Percentiles rank a stretch among this genome's conserved stretches.
phyloP scores from a whole-genome alignment of 1,284 basidiomycete species.

The Trametes sp. region DNA sequence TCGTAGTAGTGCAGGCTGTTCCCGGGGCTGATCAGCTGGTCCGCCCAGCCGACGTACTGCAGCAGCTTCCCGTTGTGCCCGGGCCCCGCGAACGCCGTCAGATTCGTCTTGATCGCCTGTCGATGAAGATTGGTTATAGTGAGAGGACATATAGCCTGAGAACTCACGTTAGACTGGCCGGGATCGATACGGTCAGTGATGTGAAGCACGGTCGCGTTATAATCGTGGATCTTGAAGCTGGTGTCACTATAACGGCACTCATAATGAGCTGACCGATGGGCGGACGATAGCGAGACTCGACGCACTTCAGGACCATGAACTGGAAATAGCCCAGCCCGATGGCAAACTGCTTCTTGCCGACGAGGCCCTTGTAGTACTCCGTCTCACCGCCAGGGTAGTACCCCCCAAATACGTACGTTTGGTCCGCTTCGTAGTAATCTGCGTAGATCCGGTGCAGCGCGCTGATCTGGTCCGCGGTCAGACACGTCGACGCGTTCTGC shows the following conservation, averaged over 20 bases:
- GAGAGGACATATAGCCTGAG: too few relatives aligned
- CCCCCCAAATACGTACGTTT: slow-evolving; percentile 36
- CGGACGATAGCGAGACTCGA: not conserved
- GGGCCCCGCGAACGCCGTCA: slow-evolving; percentile 38
- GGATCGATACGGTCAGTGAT: slow-evolving; percentile 33
- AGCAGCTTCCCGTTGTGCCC: slow-evolving; percentile 41
- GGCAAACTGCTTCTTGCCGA: slow-evolving; percentile 27
- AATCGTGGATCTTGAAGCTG: slow-evolving; percentile 30
- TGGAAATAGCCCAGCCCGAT: slow-evolving; percentile 31
- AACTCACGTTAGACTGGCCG: slow-evolving; percentile 31
- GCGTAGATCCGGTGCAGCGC: slow-evolving; percentile 43
- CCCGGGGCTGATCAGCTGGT: slow-evolving; percentile 46
- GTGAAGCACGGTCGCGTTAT: slow-evolving; percentile 29
- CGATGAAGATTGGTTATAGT: too few relatives aligned
- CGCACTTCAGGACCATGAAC: slow-evolving; percentile 32
- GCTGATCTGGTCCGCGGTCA: slow-evolving; percentile 43
- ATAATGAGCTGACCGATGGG: too few relatives aligned
- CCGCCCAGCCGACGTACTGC: slow-evolving; percentile 43
- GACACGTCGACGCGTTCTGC: slow-evolving; percentile 39
- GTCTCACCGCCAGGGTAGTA: slow-evolving; percentile 41
- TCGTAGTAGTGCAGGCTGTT: slow-evolving; percentile 47
- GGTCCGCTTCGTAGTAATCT: slow-evolving; percentile 40
- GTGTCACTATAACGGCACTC: slow-evolving; percentile 30
- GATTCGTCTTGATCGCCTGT: slow-evolving; percentile 38
- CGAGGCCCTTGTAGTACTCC: slow-evolving; percentile 41